Percentiles rank a stretch among this genome's conserved stretches.
phyloP scores from a whole-genome alignment of 2,329 filamentous ascomycete genomes.

The Sporothrix humicola region DNA sequence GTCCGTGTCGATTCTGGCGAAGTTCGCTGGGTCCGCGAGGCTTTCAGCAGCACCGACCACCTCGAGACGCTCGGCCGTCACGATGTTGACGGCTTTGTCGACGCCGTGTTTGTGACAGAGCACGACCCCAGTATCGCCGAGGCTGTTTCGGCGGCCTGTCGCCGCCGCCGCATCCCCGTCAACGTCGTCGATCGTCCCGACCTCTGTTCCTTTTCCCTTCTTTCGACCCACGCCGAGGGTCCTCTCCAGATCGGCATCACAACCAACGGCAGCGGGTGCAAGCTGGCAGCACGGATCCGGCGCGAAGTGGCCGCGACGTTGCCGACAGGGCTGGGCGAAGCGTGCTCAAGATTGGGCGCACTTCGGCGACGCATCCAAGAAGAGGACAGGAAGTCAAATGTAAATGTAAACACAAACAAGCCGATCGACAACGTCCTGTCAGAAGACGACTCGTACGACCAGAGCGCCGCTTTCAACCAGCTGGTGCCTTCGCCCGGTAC shows the following conservation, averaged over 20 bases:
- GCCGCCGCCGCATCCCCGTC: slow-evolving; percentile 80
- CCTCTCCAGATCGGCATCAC: slow-evolving; percentile 95
- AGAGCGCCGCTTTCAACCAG: slow-evolving; percentile 82
- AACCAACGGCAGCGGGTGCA: slow-evolving; percentile 93
- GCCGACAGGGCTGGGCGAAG: slow-evolving; percentile 74
- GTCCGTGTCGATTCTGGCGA: slow-evolving; percentile 69
- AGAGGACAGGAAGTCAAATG: slow-evolving; percentile 41
- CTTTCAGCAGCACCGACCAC: slow-evolving; percentile 70
- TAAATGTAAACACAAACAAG: slow-evolving; percentile 37
- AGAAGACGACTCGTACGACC: slow-evolving; percentile 67
- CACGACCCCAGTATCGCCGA: neutral
- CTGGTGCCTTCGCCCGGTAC: slow-evolving; percentile 76
- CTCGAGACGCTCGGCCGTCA: slow-evolving; percentile 77
- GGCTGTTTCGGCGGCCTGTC: slow-evolving; percentile 74
- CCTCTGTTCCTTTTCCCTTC: slow-evolving; percentile 86
- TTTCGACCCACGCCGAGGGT: slow-evolving; percentile 87
- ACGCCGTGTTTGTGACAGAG: slow-evolving; percentile 86
- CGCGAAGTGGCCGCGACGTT: slow-evolving; percentile 84
- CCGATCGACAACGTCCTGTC: slow-evolving; percentile 38
- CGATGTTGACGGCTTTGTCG: slow-evolving; percentile 78
- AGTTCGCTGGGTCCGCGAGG: slow-evolving; percentile 68
- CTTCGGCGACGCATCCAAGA: slow-evolving; percentile 68
- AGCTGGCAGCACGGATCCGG: slow-evolving; percentile 85
- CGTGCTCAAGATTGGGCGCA: slow-evolving; percentile 77
- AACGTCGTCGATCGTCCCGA: slow-evolving; percentile 88